Percentiles rank a stretch among this genome's conserved stretches.
Evolutionary conservation across 306 rosid genomes (phyloP).

Genomic region (Glycine tomentella): DNA sequence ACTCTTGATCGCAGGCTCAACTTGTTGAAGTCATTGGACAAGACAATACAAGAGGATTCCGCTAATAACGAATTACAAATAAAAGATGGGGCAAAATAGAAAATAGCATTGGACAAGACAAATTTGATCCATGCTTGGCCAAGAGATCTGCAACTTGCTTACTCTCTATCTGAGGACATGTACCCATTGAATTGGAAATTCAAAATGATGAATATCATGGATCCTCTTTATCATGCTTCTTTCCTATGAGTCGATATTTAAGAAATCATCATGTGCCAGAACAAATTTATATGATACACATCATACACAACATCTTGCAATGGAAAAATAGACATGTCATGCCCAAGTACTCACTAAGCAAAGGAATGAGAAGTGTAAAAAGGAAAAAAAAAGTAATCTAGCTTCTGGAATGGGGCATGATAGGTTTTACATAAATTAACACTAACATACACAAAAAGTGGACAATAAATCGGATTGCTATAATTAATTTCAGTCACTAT

Average conservation of each 20-base stretch:
- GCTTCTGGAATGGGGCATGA: not conserved
- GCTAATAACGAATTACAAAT: too few species aligned
- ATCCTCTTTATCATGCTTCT: too few species aligned
- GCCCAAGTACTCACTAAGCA: not conserved
- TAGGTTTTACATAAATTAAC: conserved; percentile 27
- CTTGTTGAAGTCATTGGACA: too few species aligned
- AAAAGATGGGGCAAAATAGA: too few species aligned
- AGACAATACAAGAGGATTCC: too few species aligned
- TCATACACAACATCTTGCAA: not conserved
- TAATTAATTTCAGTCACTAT: not conserved
- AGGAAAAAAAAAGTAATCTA: not conserved
- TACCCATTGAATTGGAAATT: too few species aligned
- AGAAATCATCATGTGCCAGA: conserved; percentile 2
- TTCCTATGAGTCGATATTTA: not conserved
- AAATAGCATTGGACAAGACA: too few species aligned
- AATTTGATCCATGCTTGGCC: too few species aligned
- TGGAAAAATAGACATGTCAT: not conserved
- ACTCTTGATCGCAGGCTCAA: too few species aligned
- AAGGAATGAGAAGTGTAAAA: not conserved
- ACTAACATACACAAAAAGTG: not conserved
- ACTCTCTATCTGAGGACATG: too few species aligned
- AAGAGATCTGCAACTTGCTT: too few species aligned
- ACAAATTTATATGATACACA: conserved; percentile 12
- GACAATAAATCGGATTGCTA: not conserved
- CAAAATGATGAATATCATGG: too few species aligned